Percentiles rank a stretch among this genome's conserved stretches.
These are phyloP conservation scores for Abrus precatorius DNA, from an alignment of 306 rosid species.

Conservation along the genomic window DNA sequence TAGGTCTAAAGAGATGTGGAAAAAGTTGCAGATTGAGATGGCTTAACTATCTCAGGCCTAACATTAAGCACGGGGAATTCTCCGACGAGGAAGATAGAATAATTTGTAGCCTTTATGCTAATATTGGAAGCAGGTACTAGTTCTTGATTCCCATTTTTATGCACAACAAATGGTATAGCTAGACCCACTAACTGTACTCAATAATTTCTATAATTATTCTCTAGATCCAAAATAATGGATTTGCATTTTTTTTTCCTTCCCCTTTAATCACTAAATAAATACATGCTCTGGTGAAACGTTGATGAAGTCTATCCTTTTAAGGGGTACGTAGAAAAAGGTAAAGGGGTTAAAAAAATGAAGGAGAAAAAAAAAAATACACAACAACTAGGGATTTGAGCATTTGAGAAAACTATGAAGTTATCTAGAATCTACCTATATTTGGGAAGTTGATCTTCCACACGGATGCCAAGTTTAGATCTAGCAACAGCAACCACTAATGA, in stretches of 20 bases:
- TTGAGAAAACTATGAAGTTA: neutral
- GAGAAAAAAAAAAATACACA: neutral
- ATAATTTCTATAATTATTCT: neutral
- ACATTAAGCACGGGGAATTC: constrained; percentile 93
- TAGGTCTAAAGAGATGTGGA: constrained; percentile 92
- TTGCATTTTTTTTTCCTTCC: neutral
- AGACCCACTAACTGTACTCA: constrained; percentile 22
- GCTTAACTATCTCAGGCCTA: constrained; percentile 95
- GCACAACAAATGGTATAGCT: constrained; percentile 21
- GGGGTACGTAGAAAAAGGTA: constrained; percentile 20
- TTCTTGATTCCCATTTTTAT: constrained; percentile 30
- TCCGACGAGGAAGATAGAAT: constrained; percentile 95
- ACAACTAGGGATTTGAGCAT: constrained; percentile 8
- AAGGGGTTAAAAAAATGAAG: neutral
- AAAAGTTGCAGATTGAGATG: constrained; percentile 97
- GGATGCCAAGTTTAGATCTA: constrained; percentile 63
- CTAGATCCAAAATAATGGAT: constrained; percentile 45
- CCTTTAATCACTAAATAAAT: constrained; percentile 21
- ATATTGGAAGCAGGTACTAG: constrained; percentile 87
- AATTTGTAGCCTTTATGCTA: constrained; percentile 82
- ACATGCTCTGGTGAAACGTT: constrained; percentile 13
- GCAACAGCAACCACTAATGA: constrained; percentile 36
- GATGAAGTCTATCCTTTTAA: constrained; percentile 38
- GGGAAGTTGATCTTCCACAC: constrained; percentile 45
- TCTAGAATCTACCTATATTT: constrained; percentile 45